Evolutionary conservation across 768 basidiomycete species (phyloP), one percentile per base, ranked within the genome.

Genomic region (Saitozyma podzolica): DNA sequence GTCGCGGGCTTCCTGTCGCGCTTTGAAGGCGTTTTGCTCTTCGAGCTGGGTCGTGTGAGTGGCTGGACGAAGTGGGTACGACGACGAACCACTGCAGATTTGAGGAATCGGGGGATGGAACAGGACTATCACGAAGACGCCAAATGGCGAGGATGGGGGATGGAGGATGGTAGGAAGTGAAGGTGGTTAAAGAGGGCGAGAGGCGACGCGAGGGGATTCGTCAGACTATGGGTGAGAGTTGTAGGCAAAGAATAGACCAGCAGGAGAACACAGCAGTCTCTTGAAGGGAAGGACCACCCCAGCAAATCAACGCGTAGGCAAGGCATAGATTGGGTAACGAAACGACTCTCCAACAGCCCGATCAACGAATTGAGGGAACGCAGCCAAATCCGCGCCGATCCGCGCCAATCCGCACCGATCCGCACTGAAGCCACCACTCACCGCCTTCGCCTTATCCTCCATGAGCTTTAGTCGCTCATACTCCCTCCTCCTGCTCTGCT

Each of bases 381-480:
- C n/a, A n/a, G n/a, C n/a, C n/a, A n/a, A n/a, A n/a, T n/a, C n/a
- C n/a, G n/a, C n/a, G n/a, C n/a, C n/a, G n/a, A n/a, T n/a, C n/a
- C n/a, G n/a, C n/a, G n/a, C n/a, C n/a, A n/a, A n/a, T n/a, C n/a
- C n/a, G n/a, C n/a, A n/a, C n/a, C n/a, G n/a, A n/a, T n/a, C n/a
- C n/a, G n/a, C n/a, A n/a, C n/a, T n/a, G n/a, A n/a, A n/a, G n/a
- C n/a, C n/a, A 19, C 16, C 39, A 79, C 86, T 62, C 72, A 92
- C 96, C 80, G 89, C 88, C 72, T 85, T 84, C 6, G 87, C 77
- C 63, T 86, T 82, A 63, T 97, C 94, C 65, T 94, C 91, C 82
- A 99, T 85, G 13, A 95, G 71, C 82, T 91, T 94, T 61, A 98
- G 77, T 61, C 96, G 83, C 80, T 99, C 96, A 72, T 97, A 98